Evolutionary conservation across 192 early-diverging fungal species (phyloP), one percentile per base, ranked within the genome.

Genomic region (Gaertneriomyces semiglobifer): DNA sequence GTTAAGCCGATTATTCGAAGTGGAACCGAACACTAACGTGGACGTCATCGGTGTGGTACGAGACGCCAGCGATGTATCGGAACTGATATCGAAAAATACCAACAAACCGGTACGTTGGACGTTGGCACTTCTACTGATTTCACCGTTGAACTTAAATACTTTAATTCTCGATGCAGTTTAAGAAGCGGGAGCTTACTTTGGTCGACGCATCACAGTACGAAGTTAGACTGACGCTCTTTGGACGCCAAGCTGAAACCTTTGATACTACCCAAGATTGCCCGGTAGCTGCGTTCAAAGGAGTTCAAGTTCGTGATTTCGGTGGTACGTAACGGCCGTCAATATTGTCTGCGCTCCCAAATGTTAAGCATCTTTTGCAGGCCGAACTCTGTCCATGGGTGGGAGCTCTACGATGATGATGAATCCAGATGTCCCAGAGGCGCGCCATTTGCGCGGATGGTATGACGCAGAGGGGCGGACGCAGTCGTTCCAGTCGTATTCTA

Each of bases 161-260:
- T 5, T 6, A 52, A 4, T 5, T 18, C 6, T 52, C 16, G 50
- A 18, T 33, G 14, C 63, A 88, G 82, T 72, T 93, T 51, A 73
- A 76, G 39, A 99, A 98, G 77, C 82, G 95, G 33, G 93, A 97
- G 5, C 16, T 97, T 51, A 81, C 72, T 0, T 53, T 99, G 54
- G 90, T 90, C 0, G 97, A 99, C 70, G 75, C 84, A 48, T 83
- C 84, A 25, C 75, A 73, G 6, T 91, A 81, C 52, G 76, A 81
- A 45, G 87, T 94, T 25, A 83, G 87, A 4, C 44, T 89, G 18
- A 96, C 95, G 14, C 77, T 98, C 42, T 99, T 94, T 93, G 94
- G 90, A 57, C 40, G 74, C n/a, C 79, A 87, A 18, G 94, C 95
- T 5, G 83, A 90, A 64, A 77, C 65, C 0, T 94, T 90, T 63